These are phyloP conservation scores for Prunus kanzakura DNA, from an alignment of 306 rosid genomes.

Conservation along the genomic window DNA sequence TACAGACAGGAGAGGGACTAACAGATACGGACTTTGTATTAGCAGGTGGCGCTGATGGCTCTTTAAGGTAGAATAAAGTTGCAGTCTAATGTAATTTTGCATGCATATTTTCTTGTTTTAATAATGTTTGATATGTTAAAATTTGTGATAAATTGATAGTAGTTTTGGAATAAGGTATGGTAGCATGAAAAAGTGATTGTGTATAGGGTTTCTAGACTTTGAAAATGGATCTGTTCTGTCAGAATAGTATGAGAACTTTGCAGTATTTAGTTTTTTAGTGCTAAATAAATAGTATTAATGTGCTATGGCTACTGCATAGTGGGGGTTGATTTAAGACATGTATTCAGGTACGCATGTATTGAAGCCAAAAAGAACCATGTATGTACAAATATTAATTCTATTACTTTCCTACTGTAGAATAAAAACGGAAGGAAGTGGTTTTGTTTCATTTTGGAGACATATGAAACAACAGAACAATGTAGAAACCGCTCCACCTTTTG, in stretches of 20 bases:
- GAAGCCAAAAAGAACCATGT: neutral
- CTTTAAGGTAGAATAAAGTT: conserved; percentile 49
- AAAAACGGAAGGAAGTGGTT: neutral
- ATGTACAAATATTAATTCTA: neutral
- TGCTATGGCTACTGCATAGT: too few relatives aligned
- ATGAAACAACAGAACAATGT: neutral
- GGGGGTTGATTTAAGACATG: neutral
- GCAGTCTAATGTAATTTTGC: conserved; percentile 1
- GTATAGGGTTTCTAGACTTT: neutral
- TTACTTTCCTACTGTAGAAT: neutral
- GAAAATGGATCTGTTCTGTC: neutral
- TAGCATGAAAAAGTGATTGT: neutral
- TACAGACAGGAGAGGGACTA: conserved; percentile 62
- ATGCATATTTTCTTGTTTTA: neutral
- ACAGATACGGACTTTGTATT: conserved; percentile 48
- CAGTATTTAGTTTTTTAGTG: neutral
- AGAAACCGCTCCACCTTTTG: neutral
- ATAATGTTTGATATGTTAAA: neutral
- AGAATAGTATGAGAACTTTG: neutral
- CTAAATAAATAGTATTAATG: neutral
- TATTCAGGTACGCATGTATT: neutral
- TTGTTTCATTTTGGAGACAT: neutral
- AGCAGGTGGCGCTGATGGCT: conserved; percentile 55
- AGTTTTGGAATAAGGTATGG: neutral
- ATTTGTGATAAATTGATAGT: neutral